Percentiles rank a stretch among this genome's conserved stretches.
Conservation (phyloP, 179 eudicot species). For the Beta corolliflora region DNA sequence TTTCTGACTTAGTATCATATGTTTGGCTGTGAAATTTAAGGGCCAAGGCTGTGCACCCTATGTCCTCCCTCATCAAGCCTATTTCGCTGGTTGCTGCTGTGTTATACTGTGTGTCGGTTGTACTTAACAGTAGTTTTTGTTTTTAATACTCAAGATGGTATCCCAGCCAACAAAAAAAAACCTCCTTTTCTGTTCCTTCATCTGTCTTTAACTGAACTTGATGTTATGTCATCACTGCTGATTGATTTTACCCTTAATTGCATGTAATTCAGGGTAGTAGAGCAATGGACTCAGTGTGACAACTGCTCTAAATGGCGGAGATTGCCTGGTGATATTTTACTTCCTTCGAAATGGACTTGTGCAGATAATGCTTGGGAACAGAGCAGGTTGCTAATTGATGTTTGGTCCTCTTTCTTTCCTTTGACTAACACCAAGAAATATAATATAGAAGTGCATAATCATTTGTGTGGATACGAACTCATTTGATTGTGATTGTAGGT, state of each 20-base stretch:
- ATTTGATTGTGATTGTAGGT: slow-evolving; percentile 35
- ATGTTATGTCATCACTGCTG: background rate
- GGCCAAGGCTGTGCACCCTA: background rate
- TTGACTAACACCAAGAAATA: background rate
- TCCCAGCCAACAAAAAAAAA: background rate
- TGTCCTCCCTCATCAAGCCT: background rate
- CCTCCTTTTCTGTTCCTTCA: background rate
- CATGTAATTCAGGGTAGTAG: slow-evolving; percentile 33
- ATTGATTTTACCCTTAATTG: slow-evolving; percentile 14
- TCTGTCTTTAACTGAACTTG: background rate
- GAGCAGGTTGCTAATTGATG: slow-evolving; percentile 35
- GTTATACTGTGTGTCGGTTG: background rate
- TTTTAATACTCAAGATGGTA: background rate
- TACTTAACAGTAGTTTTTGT: background rate
- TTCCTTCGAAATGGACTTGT: slow-evolving; percentile 57
- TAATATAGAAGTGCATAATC: background rate
- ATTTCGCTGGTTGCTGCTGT: background rate
- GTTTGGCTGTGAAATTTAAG: background rate
- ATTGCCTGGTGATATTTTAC: slow-evolving; percentile 45
- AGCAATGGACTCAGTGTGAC: slow-evolving; percentile 59
- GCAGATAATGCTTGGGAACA: slow-evolving; percentile 49
- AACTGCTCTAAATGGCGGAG: slow-evolving; percentile 53
- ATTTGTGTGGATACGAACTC: background rate
- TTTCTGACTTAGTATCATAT: background rate
- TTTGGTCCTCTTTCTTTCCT: background rate